Evolutionary conservation across 371 early-diverging fungal species (phyloP).

Genomic region (Mucor circinelloides): DNA sequence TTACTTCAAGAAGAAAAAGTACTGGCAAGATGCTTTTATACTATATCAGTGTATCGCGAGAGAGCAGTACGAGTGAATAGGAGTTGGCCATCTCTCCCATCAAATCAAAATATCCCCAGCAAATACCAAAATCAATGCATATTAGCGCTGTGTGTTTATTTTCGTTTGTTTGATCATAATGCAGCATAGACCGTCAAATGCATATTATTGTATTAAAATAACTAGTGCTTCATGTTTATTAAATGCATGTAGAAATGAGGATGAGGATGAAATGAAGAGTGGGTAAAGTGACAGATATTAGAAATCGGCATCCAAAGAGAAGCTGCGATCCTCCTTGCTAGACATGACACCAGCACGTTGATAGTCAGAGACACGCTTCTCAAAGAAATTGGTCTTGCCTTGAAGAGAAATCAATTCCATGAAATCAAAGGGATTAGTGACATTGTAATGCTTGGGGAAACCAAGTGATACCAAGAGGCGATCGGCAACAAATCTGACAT

Average conservation of each 20-base stretch:
- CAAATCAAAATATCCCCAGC: too few relatives aligned
- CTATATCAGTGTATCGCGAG: too few relatives aligned
- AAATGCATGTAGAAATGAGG: background rate
- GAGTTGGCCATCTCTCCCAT: too few relatives aligned
- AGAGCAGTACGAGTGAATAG: too few relatives aligned
- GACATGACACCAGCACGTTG: conserved; percentile 97
- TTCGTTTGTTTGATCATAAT: background rate
- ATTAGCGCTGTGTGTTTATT: background rate
- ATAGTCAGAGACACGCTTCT: conserved; percentile 98
- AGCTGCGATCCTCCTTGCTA: conserved; percentile 60
- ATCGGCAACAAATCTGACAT: conserved; percentile 99
- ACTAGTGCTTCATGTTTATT: background rate
- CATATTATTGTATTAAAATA: background rate
- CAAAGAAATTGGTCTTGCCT: conserved; percentile 99
- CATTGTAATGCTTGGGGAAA: conserved; percentile 84
- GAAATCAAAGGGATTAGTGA: conserved; percentile 98
- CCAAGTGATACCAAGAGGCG: conserved; percentile 91
- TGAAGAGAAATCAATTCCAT: conserved; percentile 99
- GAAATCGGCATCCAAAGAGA: conserved; percentile 75
- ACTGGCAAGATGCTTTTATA: too few relatives aligned
- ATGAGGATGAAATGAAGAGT: background rate
- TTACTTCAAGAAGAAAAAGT: too few relatives aligned
- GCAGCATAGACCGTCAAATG: background rate
- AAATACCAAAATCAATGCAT: too few relatives aligned
- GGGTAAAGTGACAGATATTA: conserved; percentile 38